These are phyloP conservation scores for Penicillium coffeae DNA, from an alignment of 495 filamentous ascomycete genomes.

Conservation along the genomic window DNA sequence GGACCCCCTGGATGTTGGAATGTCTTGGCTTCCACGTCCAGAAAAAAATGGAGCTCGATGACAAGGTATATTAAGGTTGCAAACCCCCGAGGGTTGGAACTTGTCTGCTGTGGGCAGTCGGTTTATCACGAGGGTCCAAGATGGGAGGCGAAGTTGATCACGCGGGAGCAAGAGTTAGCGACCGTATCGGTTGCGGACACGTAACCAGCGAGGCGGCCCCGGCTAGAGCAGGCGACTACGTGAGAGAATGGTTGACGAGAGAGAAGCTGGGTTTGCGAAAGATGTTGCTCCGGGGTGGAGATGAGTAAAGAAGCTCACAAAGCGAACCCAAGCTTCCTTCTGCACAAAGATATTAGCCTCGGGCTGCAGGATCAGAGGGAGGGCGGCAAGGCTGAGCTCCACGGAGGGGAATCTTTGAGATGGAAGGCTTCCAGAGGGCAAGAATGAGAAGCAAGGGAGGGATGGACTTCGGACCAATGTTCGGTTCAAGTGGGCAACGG, in stretches of 20 bases:
- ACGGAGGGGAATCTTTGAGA: constrained; percentile 16
- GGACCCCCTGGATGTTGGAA: constrained; percentile 30
- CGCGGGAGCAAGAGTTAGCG: neutral
- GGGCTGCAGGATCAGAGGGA: constrained; percentile 4
- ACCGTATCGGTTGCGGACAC: neutral
- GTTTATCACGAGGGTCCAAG: no score
- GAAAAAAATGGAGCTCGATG: constrained; percentile 6
- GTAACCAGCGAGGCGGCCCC: neutral
- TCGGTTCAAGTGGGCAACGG: no score
- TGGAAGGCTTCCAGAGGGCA: constrained; percentile 11
- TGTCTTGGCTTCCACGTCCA: constrained; percentile 33
- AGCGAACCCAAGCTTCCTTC: constrained; percentile 14
- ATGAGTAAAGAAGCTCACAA: constrained; percentile 5
- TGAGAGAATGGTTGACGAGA: neutral
- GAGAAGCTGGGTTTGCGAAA: constrained; percentile 6
- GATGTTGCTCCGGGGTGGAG: neutral
- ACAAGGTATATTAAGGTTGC: constrained; percentile 22
- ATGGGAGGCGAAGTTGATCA: no score
- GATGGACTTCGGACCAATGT: constrained; percentile 3
- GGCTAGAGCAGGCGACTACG: constrained; percentile 2
- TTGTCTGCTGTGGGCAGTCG: neutral
- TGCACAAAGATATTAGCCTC: constrained; percentile 20
- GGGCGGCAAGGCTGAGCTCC: constrained; percentile 21
- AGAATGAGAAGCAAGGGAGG: constrained; percentile 15
- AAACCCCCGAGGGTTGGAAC: neutral